Evolutionary conservation across 371 early-diverging fungal genomes (phyloP).

Genomic region (Mortierella sp.): DNA sequence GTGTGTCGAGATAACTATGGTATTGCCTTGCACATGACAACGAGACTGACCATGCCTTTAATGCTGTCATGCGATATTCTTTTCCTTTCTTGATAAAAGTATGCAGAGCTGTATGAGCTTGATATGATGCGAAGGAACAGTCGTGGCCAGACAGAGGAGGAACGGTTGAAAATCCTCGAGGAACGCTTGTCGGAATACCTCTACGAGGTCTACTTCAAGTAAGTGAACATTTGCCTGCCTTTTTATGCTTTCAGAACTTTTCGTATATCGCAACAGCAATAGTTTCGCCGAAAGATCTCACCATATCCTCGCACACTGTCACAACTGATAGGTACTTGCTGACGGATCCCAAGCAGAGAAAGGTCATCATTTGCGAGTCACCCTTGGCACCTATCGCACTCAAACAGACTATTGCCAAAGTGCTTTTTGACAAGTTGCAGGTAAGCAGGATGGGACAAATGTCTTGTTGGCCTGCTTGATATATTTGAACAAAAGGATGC

Average conservation of each 20-base stretch:
- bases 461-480: background rate
- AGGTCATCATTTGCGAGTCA: constrained; percentile 90
- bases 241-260: background rate
- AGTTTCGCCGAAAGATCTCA: background rate
- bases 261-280: background rate
- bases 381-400: constrained; percentile 80
- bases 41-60: background rate
- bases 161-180: constrained; percentile 46
- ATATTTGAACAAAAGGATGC: background rate
- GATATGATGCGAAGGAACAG: constrained; percentile 62
- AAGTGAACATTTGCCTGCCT: background rate
- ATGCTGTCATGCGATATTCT: constrained; percentile 14
- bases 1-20: background rate
- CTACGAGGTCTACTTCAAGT: constrained; percentile 58
- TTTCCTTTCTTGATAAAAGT: constrained; percentile 19
- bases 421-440: constrained; percentile 85
- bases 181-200: constrained; percentile 56
- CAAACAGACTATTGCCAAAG: constrained; percentile 79
- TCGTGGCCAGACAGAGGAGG: constrained; percentile 40
- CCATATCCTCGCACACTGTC: background rate
- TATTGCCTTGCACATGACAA: background rate
- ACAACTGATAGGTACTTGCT: constrained; percentile 69
- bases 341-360: constrained; percentile 88
- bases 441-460: constrained; percentile 51
- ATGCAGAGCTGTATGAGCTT: constrained; percentile 66